Base-by-base conservation (phyloP, 108 stramenopile genomes). In the Nitzschia sp. region DNA sequence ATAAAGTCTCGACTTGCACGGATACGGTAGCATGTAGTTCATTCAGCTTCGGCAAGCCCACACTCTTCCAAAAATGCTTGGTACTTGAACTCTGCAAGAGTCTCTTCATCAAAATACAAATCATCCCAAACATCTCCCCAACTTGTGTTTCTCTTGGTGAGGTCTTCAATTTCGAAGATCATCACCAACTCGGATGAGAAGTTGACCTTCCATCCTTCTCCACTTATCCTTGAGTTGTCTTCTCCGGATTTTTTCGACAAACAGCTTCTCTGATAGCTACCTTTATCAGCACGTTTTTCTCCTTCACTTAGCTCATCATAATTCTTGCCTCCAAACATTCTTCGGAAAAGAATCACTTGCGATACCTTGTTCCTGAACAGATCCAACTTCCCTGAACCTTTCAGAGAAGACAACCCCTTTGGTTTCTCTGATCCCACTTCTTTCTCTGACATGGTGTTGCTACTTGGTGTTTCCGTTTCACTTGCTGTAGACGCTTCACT, bases 51-150 rank as follows among this genome's bases (percentile, higher is more conserved):
- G 20, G 20, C 53, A 20, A 54, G 12, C 11, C 11, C 20, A 54
- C 53, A 54, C 8, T 54, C 22, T 54, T 63, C 62, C 62, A 63
- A 17, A 24, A 63, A 63, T 10, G 62, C 62, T 46, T 63, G 21
- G 25, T 63, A 63, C 20, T 63, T 63, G 62, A 63, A 63, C 25
- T 63, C 62, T 2, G 62, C 62, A 41, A 63, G 25, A 46, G 34
- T 37, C 8, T 43, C 43, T 24, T 43, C 62, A 24, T 63, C 62
- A 41, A 22, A 63, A 42, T 46, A 63, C n/a, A 63, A 24, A 3
- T 63, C 62, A 12, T 63, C 62, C 62, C 62, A 63, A 19, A 63
- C 43, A 63, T 63, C 62, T 43, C 62, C 62, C 62, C 62, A 63
- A 24, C 38, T 46, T 3, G 62, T 46, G 15, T 43, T 46, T 6